Percentiles rank a stretch among this genome's conserved stretches.
Conservation (phyloP, 1,284 basidiomycete genomes). For the Takashimella koratensis region DNA sequence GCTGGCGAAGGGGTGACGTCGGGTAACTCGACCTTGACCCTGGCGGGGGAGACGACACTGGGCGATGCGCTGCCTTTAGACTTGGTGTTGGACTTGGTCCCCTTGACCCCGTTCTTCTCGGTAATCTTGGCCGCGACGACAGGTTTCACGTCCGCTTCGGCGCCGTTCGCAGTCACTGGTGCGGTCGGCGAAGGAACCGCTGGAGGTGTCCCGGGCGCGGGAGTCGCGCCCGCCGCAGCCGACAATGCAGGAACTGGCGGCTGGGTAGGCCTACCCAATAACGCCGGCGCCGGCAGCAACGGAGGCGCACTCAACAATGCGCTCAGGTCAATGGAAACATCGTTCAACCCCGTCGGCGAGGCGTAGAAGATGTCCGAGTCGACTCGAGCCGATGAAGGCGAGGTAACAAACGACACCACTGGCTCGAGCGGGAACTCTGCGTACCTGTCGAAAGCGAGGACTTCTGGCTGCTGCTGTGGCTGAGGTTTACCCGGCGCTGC, state of each 20-base stretch:
- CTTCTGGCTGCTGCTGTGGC: neutral
- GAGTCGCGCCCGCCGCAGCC: neutral
- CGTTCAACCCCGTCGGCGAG: slow-evolving; percentile 27
- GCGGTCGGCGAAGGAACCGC: too few species aligned
- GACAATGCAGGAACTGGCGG: neutral
- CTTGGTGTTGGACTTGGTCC: neutral
- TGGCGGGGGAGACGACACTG: slow-evolving; percentile 6
- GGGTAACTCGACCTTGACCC: slow-evolving; percentile 14
- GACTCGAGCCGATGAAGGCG: slow-evolving; percentile 8
- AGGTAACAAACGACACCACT: slow-evolving; percentile 24
- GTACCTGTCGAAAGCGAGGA: slow-evolving; percentile 26
- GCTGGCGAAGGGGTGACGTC: neutral
- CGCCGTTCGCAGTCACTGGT: too few species aligned
- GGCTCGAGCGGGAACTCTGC: slow-evolving; percentile 34
- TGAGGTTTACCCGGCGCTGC: slow-evolving; percentile 6
- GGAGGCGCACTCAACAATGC: neutral
- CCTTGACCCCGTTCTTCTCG: neutral
- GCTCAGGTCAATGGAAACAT: slow-evolving; percentile 19
- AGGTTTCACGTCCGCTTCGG: neutral
- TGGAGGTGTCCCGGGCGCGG: neutral
- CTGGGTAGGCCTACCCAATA: neutral
- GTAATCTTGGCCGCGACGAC: too few species aligned
- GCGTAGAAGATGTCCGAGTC: slow-evolving; percentile 32
- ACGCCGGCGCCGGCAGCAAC: neutral
- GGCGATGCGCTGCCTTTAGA: slow-evolving; percentile 1